Evolutionary conservation across 2,329 filamentous ascomycete genomes (phyloP).

Genomic region (Ilyonectria destructans): DNA sequence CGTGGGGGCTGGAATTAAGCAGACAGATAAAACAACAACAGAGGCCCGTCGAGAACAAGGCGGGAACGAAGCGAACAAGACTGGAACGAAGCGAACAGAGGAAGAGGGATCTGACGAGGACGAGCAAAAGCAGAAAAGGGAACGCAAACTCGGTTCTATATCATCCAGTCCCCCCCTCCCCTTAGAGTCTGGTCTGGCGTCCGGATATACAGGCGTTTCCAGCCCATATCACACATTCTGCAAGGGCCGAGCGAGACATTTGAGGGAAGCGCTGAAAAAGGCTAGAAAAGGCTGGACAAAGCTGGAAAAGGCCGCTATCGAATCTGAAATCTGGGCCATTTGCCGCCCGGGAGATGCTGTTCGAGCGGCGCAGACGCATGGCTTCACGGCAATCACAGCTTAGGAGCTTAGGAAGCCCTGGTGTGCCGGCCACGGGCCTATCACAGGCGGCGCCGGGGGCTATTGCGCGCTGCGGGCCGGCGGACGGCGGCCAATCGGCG

Average conservation of each 20-base stretch:
- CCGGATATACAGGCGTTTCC: slow-evolving; percentile 3
- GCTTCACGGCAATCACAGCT: not conserved
- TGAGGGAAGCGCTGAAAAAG: not conserved
- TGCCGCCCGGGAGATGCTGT: not conserved
- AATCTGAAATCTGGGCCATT: not conserved
- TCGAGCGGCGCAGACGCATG: not conserved
- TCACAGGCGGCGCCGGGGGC: slow-evolving; percentile 6
- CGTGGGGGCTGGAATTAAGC: not conserved
- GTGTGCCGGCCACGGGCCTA: not conserved
- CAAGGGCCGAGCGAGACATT: not conserved
- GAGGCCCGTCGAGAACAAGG: not conserved
- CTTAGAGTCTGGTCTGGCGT: not conserved
- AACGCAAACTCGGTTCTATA: not conserved
- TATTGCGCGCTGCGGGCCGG: not conserved
- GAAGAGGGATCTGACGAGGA: not conserved
- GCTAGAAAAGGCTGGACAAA: not conserved
- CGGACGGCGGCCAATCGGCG: not conserved
- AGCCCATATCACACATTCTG: not conserved
- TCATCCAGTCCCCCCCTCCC: not conserved
- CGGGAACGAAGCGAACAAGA: not conserved
- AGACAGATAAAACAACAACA: not conserved
- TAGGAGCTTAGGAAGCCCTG: not conserved
- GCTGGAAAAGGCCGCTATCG: not conserved
- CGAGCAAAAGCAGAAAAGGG: slow-evolving; percentile 3
- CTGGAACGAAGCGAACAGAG: not conserved